Conservation (phyloP, 768 basidiomycete genomes). For the Lactarius psammicola region DNA sequence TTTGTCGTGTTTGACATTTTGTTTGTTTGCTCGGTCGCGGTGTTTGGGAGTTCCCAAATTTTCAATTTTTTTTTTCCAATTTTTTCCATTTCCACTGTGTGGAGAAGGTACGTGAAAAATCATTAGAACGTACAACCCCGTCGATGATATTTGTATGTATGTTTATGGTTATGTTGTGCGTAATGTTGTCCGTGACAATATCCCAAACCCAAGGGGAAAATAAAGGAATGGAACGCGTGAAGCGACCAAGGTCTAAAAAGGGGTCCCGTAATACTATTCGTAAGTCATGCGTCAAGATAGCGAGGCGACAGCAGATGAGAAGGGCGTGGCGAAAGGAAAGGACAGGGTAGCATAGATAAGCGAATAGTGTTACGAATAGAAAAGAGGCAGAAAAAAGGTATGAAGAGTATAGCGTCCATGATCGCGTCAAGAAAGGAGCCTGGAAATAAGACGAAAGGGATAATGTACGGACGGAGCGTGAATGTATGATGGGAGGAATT, state of each 20-base stretch:
- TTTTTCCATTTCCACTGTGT: neutral
- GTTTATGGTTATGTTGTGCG: too few species aligned
- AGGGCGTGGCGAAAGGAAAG: neutral
- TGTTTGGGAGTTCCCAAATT: conserved; percentile 11
- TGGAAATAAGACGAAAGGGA: neutral
- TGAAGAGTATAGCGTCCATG: conserved; percentile 3
- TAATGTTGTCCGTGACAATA: conserved; percentile 16
- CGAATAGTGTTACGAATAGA: conserved; percentile 24
- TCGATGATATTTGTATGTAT: conserved; percentile 16
- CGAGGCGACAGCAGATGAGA: too few species aligned
- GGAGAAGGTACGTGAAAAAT: neutral
- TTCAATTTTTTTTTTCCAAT: neutral
- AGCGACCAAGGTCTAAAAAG: conserved; percentile 9
- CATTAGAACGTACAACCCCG: conserved; percentile 22
- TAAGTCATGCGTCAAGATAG: conserved; percentile 7
- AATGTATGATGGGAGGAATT: neutral
- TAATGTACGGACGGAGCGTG: neutral
- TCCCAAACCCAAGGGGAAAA: conserved; percentile 12
- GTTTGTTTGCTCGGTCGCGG: neutral
- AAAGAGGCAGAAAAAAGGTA: neutral
- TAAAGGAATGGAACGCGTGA: neutral
- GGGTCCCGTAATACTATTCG: neutral
- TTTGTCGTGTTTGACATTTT: neutral
- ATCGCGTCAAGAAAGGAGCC: conserved; percentile 4
- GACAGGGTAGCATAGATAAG: conserved; percentile 16